Evolutionary conservation across 345 rosid genomes (phyloP), one percentile per base, ranked within the genome.

Genomic region (Odontarrhena argentea): DNA sequence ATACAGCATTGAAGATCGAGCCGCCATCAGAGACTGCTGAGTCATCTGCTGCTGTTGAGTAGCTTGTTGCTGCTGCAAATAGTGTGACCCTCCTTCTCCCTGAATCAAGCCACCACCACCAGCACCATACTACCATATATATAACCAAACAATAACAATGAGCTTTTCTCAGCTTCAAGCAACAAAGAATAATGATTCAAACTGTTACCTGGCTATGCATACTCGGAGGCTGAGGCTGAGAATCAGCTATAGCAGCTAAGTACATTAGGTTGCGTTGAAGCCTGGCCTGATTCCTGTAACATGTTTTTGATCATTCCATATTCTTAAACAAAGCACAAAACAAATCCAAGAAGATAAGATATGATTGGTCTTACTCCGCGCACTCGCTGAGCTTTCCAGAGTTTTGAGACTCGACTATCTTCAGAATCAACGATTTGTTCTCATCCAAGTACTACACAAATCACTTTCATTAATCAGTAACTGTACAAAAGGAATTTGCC

Each of bases 341-440:
- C 9, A 47, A 28, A 55, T 25, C n/a, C 10, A 48, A 55, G 42
- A 0, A 37, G 18, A 60, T 15, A 61, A 14, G 56, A 18, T 18
- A 18, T 18, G 22, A 0, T 35, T 49, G 58, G 18, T 65, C 99
- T 84, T 83, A 95, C 99, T 95, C 99, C 6, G 97, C 97, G 62
- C 99, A 95, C 59, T 95, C 99, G 49, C 79, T 83, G 60, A 91
- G 79, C 74, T 95, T 91, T 68, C 99, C 99, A 0, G 96, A 85
- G 79, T 84, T 95, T 81, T 95, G 99, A 83, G 96, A 88, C 81
- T 95, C 99, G 44, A 95, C 99, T 11, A 95, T 95, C 93, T 95
- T 95, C 85, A 95, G 78, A 80, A 95, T 95, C 93, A 95, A 79
- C 0, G 99, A 95, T 82, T 95, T 95, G 92, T 95, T 95, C 83